phyloP scores from a whole-genome alignment of 331 rosid genomes.

The Prunus yedoensis region DNA sequence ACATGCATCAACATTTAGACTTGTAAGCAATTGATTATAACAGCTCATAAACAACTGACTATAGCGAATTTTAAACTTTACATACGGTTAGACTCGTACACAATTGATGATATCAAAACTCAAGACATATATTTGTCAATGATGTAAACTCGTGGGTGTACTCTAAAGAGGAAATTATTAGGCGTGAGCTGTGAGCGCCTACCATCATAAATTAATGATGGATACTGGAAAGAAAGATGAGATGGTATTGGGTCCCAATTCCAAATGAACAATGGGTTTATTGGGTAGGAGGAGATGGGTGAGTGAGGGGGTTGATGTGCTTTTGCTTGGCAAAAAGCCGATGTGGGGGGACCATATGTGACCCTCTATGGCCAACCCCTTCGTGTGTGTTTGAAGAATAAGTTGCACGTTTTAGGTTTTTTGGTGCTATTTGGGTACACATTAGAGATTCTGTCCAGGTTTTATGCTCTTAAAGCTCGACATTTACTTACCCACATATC shows the following conservation, averaged over 20 bases:
- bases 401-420: slow-evolving; percentile 37
- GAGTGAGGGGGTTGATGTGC: slow-evolving; percentile 26
- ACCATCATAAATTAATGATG: slow-evolving; percentile 45
- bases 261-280: slow-evolving; percentile 34
- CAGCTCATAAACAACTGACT: no score
- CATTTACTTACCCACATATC: slow-evolving; percentile 26
- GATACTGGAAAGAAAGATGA: neutral
- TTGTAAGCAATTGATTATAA: no score
- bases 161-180: slow-evolving; percentile 35
- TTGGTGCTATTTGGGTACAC: slow-evolving; percentile 29
- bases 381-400: slow-evolving; percentile 27
- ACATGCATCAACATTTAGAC: no score
- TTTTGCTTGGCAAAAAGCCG: slow-evolving; percentile 33
- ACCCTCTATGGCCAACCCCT: slow-evolving; percentile 42
- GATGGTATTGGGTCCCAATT: slow-evolving; percentile 24
- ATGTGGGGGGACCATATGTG: slow-evolving; percentile 40
- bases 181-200: slow-evolving; percentile 39
- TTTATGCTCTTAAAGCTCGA: slow-evolving; percentile 41
- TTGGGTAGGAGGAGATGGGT: neutral
- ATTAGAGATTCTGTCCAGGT: slow-evolving; percentile 47
- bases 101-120: neutral
- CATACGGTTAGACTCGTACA: neutral
- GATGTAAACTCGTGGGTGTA: neutral
- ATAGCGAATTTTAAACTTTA: no score
- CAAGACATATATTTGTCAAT: neutral